Evolutionary conservation across 2,329 filamentous ascomycete genomes (phyloP), one percentile per base, ranked within the genome.

Genomic region (Hypocrella siamensis): DNA sequence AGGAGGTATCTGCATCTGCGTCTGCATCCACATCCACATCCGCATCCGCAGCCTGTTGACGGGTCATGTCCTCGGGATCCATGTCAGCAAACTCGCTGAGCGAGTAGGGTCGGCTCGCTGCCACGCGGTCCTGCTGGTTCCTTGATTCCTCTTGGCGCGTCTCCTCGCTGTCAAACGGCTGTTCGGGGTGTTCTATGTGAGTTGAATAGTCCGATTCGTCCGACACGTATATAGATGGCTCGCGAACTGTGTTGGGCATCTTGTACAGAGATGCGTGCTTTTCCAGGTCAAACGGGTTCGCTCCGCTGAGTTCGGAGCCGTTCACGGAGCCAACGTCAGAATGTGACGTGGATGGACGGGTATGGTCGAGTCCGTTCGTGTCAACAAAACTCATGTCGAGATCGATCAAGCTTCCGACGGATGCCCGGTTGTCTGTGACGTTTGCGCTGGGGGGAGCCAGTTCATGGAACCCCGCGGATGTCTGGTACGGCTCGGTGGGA

Each of bases 251-350:
- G 4, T 51, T 43, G 4, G 57, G 49, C 41, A 49, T 45, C 10
- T 54, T 55, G 38, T 72, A 70, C 2, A 73, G 51, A 1, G 70
- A 74, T 2, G 68, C 57, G 40, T 75, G 71, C n/a, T 66, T 63
- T 46, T 78, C 73, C 4, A 77, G 57, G 33, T 75, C 69, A 35
- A 77, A 77, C 0, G 72, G 70, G 40, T 71, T 70, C 2, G 57
- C 61, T 10, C 61, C 57, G 17, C 67, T 63, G 19, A 67, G 48
- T 35, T 74, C 67, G 1, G 70, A 71, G 31, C 70, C 70, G 6
- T 61, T 59, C 9, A 73, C 54, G 1, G 67, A 72, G 2, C 48
- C 63, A 10, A 60, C 65, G 37, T 74, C 69, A 1, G 71, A 76
- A 45, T 73, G 65, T 9, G 70, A 69, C 1, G 69, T 73, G 3